Base-by-base conservation (phyloP, 768 basidiomycete genomes). In the Lactarius tabidus region DNA sequence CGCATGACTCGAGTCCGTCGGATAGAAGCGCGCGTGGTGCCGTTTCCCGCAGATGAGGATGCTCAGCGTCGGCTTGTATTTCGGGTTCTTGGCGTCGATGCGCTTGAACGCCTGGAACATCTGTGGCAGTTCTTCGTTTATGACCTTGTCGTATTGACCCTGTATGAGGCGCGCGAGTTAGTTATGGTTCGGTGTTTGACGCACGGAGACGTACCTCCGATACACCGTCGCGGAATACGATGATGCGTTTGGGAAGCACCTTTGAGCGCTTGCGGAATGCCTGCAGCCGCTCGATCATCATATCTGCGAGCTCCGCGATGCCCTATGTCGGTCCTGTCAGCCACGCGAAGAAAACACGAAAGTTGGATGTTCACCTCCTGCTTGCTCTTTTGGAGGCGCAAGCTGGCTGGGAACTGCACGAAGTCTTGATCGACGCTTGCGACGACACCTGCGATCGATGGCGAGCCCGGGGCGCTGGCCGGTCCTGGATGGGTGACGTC, bases 401-500 rank as follows among this genome's bases (percentile, higher is more conserved):
- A 57, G 69, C 88, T 90, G 0, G 86, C 90, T 0, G 92, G 91
- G 74, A 86, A 93, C 66, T 92, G 90, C 0, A 85, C 87, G 68
- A 90, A 92, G 2, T 78, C 74, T 29, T 78, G 76, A 70, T 93
- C 90, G 1, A 85, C 77, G 64, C 85, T 93, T 0, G 88, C 91
- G 2, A 93, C 92, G 12, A 93, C 87, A 0, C 90, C 91, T 0
- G 89, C 90, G 52, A 94, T 88, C 0, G 90, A 91, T 3, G 92
- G 92, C 1, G 90, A 87, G 3, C 91, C 92, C 3, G 80, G 80
- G 58, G 78, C 73, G 68, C 88, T 89, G 7, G 76, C 81, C 1
- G 88, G 87, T 1, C 88, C 83, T 4, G 91, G 89, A 67, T 93
- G 91, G 0, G 90, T 93, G 0, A 91, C 90, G 71, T 93, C 91